Evolutionary conservation across 768 basidiomycete species (phyloP).

Genomic region (Psilocybe tampanensis): DNA sequence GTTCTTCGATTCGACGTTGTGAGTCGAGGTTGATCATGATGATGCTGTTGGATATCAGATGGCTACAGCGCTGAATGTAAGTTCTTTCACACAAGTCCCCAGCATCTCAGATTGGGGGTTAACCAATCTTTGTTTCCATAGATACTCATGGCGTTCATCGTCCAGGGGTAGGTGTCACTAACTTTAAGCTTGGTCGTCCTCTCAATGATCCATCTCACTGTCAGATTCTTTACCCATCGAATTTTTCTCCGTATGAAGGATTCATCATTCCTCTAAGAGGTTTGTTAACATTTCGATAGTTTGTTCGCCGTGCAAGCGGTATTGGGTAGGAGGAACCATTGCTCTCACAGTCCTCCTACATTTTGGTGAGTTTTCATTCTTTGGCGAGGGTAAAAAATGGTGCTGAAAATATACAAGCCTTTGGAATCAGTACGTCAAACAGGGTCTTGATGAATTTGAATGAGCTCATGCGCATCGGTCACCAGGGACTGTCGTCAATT

Average conservation of each 20-base stretch:
- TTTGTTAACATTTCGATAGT: slow-evolving; percentile 27
- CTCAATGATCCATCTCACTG: not conserved
- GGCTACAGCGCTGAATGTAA: slow-evolving; percentile 41
- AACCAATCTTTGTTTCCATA: slow-evolving; percentile 16
- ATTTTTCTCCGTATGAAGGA: slow-evolving; percentile 37
- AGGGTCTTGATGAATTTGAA: not conserved
- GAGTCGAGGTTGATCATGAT: not conserved
- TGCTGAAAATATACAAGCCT: slow-evolving; percentile 25
- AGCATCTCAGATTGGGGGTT: not conserved
- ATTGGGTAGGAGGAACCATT: slow-evolving; percentile 39
- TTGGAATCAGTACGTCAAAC: slow-evolving; percentile 37
- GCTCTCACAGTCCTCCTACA: slow-evolving; percentile 40
- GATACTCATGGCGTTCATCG: slow-evolving; percentile 43
- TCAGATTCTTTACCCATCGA: slow-evolving; percentile 42
- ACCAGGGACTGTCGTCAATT: slow-evolving; percentile 38
- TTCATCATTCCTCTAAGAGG: not conserved
- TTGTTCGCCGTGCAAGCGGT: slow-evolving; percentile 31
- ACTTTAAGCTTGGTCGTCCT: not conserved
- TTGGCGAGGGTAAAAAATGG: not conserved
- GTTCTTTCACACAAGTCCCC: not conserved
- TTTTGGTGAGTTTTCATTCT: slow-evolving; percentile 33
- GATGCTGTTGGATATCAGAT: slow-evolving; percentile 22
- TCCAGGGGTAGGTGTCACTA: slow-evolving; percentile 37
- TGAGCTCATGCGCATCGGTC: not conserved
- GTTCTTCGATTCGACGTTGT: slow-evolving; percentile 2